phyloP scores from a whole-genome alignment of 768 basidiomycete species.

The Leccinum imitatum region DNA sequence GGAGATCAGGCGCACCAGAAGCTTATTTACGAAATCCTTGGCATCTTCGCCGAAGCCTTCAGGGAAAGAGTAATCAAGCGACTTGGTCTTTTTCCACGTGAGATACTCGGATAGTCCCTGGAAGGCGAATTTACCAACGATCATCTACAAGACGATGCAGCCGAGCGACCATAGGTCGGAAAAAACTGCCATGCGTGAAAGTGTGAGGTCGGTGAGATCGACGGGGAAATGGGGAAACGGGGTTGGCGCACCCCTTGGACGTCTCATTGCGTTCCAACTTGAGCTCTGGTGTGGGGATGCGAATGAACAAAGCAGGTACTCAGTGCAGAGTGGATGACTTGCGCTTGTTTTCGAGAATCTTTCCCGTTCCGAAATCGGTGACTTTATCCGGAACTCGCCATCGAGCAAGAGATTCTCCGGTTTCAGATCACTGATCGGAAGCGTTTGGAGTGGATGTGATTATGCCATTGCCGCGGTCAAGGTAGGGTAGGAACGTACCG shows the following conservation, averaged over 20 bases:
- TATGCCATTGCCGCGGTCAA: slow-evolving; percentile 9
- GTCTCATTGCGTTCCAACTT: slow-evolving; percentile 64
- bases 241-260: slow-evolving; percentile 59
- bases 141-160: slow-evolving; percentile 91
- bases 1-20: slow-evolving; percentile 60
- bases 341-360: slow-evolving; percentile 42
- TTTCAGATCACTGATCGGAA: slow-evolving; percentile 61
- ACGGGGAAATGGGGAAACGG: not conserved
- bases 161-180: slow-evolving; percentile 94
- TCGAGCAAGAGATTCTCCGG: slow-evolving; percentile 92
- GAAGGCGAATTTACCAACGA: slow-evolving; percentile 90
- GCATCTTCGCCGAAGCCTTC: slow-evolving; percentile 82
- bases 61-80: slow-evolving; percentile 83
- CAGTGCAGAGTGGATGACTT: not conserved
- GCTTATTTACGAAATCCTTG: slow-evolving; percentile 70
- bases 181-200: slow-evolving; percentile 44
- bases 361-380: slow-evolving; percentile 94
- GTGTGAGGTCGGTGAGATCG: not conserved
- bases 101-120: slow-evolving; percentile 89
- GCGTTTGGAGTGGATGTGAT: slow-evolving; percentile 3
- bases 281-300: slow-evolving; percentile 59
- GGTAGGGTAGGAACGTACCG: slow-evolving; percentile 43
- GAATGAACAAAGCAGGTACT: slow-evolving; percentile 3
- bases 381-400: slow-evolving; percentile 85
- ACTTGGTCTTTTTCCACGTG: slow-evolving; percentile 93